Base-by-base conservation (phyloP, 2,329 filamentous ascomycete genomes). In the Nemania sp. region DNA sequence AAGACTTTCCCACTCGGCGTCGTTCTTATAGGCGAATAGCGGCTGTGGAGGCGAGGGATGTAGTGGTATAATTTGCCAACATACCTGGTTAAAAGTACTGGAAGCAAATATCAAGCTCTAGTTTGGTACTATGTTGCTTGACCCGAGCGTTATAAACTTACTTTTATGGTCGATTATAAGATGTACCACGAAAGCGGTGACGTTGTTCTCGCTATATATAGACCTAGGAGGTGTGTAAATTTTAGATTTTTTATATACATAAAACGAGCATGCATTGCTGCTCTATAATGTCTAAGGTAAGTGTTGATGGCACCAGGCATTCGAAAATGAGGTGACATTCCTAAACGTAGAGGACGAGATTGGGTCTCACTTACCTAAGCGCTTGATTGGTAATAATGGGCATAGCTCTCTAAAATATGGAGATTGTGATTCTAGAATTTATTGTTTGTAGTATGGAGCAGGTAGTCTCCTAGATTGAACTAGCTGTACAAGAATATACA, bases 401-500 rank as follows among this genome's bases (percentile, higher is more conserved):
- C n/a, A 58, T 24, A 29, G 3, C 10, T 38, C n/a, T 5, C 3
- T 8, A 22, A 20, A 53, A 13, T 11, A 43, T 54, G 8, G 15
- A 35, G 27, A 2, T 22, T n/a, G 18, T 4, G n/a, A 22, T 18
- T 18, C n/a, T 2, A 18, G 32, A 10, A 54, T 41, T 5, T 4
- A 8, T 10, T 22, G 1, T 26, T 7, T 32, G 10, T 59, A 15
- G 41, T 43, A 15, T 45, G 35, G 20, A 18, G 27, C 27, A n/a
- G 8, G 45, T 35, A 24, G 26, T 54, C 5, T 20, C 49, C 29
- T 53, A 52, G n/a, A 58, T 52, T 45, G 29, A 20, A 59, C 35
- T 51, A 49, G n/a, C 6, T 24, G 24, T 59, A 62, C 24, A 41
- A 18, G 24, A 15, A 47, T 38, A 32, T 49, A 24, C 15, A 26